A percentile compares a stretch with the other conserved stretches of the same genome.
These are phyloP conservation scores for Neurospora sp. DNA, from an alignment of 495 filamentous ascomycete genomes.

Conservation along the genomic window DNA sequence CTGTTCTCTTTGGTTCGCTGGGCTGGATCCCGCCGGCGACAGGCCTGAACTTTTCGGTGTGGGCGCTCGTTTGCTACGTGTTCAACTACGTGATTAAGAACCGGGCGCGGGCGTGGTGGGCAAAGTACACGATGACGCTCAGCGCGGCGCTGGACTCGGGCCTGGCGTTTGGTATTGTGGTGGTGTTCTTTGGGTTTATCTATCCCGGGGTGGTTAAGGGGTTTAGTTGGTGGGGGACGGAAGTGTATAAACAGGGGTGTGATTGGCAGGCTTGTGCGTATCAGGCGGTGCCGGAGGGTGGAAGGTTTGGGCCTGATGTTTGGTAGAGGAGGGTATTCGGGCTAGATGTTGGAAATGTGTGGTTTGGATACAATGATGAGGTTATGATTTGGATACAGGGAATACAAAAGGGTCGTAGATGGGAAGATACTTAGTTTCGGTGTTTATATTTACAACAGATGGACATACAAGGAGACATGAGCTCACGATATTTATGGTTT, in stretches of 20 bases:
- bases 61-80: slow-evolving; percentile 70
- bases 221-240: slow-evolving; percentile 69
- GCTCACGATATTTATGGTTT: neutral
- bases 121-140: slow-evolving; percentile 82
- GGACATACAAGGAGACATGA: neutral
- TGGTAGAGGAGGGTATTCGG: slow-evolving; percentile 29
- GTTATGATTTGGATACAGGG: neutral
- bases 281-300: slow-evolving; percentile 38
- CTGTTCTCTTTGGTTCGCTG: slow-evolving; percentile 62
- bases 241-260: slow-evolving; percentile 55
- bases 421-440: neutral
- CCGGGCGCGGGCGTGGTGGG: slow-evolving; percentile 65
- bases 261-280: slow-evolving; percentile 58
- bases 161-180: slow-evolving; percentile 64
- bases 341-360: neutral
- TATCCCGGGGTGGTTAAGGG: slow-evolving; percentile 57
- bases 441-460: neutral
- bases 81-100: slow-evolving; percentile 69
- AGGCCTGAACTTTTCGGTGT: slow-evolving; percentile 73
- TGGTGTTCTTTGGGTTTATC: slow-evolving; percentile 74
- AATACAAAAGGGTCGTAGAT: neutral
- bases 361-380: neutral
- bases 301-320: slow-evolving; percentile 46
- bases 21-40: slow-evolving; percentile 81
- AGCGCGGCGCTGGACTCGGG: slow-evolving; percentile 75